Conservation (phyloP, 768 basidiomycete species). For the Termitomyces sp. region DNA sequence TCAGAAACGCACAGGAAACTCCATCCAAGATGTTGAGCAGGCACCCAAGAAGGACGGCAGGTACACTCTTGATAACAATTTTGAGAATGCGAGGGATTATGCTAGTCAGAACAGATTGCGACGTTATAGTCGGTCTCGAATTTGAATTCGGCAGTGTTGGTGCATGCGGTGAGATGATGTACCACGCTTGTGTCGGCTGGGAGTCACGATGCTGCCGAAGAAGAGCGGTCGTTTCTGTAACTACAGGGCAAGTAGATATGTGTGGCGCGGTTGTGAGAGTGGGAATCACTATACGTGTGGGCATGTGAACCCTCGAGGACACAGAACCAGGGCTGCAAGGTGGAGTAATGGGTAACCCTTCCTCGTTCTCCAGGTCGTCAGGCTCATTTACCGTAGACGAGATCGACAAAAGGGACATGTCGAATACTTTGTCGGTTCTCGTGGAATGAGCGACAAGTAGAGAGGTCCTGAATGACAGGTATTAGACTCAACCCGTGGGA, state of each 20-base stretch:
- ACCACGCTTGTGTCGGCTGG: not conserved
- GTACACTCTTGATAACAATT: conserved; percentile 44
- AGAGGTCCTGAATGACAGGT: not conserved
- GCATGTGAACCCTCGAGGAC: not conserved
- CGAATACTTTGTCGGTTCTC: not conserved
- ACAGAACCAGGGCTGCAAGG: not conserved
- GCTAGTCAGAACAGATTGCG: not conserved
- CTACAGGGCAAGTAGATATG: not conserved
- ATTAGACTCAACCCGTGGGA: not conserved
- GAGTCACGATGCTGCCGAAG: not conserved
- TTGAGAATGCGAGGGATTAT: not conserved
- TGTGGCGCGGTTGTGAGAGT: not conserved
- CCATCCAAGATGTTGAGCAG: conserved; percentile 91
- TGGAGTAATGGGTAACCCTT: not conserved
- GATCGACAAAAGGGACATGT: not conserved
- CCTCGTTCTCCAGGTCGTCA: not conserved
- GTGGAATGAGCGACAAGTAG: not conserved
- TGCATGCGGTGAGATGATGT: not conserved
- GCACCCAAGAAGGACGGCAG: conserved; percentile 82
- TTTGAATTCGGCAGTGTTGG: not conserved
- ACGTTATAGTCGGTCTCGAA: not conserved
- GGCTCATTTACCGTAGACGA: not conserved
- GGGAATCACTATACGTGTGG: not conserved
- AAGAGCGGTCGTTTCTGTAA: not conserved
- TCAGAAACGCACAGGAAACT: conserved; percentile 65